These are phyloP conservation scores for Ogataea ramenticola DNA, from an alignment of 805 yeast genomes.

Conservation along the genomic window DNA sequence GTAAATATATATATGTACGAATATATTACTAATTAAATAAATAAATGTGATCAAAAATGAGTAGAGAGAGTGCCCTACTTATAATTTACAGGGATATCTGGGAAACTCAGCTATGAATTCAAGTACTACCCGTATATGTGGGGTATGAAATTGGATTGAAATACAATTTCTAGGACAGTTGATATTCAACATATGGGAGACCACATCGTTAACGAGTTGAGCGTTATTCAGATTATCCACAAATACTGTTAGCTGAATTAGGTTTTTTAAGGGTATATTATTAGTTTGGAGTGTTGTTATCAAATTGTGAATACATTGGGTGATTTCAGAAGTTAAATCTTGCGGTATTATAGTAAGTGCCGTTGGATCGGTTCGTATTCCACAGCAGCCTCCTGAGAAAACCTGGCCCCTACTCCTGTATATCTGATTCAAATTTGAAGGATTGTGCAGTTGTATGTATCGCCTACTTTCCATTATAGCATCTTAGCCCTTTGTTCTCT, in stretches of 20 bases:
- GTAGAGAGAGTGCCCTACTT: too few species aligned
- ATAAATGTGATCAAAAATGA: too few species aligned
- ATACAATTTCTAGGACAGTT: neutral
- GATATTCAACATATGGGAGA: neutral
- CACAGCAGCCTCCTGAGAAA: neutral
- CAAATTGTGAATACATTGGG: neutral
- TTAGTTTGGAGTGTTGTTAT: neutral
- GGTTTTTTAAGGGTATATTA: neutral
- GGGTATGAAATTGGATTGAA: neutral
- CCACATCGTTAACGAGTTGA: neutral
- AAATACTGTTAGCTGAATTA: neutral
- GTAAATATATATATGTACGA: too few species aligned
- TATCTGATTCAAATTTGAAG: neutral
- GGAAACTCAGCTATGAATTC: neutral
- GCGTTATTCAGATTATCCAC: neutral
- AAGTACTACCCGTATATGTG: neutral
- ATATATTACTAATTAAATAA: neutral
- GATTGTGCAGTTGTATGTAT: neutral
- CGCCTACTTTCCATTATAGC: neutral
- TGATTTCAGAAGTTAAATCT: neutral
- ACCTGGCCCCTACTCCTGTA: neutral
- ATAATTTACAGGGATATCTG: neutral
- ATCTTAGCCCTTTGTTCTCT: too few species aligned
- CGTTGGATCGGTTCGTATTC: neutral
- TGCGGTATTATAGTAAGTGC: neutral